These are phyloP conservation scores for Apophysomyces variabilis DNA, from an alignment of 371 early-diverging fungal species.

Conservation along the genomic window DNA sequence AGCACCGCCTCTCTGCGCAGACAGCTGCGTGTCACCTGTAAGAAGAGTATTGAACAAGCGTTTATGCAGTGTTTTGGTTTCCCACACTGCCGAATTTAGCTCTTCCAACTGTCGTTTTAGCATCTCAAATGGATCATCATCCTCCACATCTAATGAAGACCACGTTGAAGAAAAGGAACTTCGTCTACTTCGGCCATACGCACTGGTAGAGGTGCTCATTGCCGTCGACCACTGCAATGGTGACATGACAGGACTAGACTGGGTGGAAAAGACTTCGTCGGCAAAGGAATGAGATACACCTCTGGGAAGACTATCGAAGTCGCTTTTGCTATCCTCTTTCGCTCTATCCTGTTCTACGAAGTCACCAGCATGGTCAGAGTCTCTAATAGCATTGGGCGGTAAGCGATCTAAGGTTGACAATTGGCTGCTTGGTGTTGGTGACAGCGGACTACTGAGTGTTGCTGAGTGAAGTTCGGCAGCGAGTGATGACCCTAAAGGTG, in stretches of 20 bases:
- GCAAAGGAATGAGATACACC: slow-evolving; percentile 20
- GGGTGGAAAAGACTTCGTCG: slow-evolving; percentile 26
- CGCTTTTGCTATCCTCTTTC: neutral
- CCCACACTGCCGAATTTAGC: slow-evolving; percentile 24
- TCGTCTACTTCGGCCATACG: slow-evolving; percentile 18
- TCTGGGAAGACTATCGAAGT: slow-evolving; percentile 8
- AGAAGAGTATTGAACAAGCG: slow-evolving; percentile 23
- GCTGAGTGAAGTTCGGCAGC: slow-evolving; percentile 17
- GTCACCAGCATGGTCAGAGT: neutral
- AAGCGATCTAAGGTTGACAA: slow-evolving; percentile 26
- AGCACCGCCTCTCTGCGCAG: neutral
- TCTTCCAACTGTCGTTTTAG: slow-evolving; percentile 24
- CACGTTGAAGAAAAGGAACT: slow-evolving; percentile 16
- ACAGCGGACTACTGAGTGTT: slow-evolving; percentile 1
- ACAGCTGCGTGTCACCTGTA: slow-evolving; percentile 12
- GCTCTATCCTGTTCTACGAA: neutral
- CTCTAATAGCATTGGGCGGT: slow-evolving; percentile 5
- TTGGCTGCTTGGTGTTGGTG: slow-evolving; percentile 24
- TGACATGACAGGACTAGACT: slow-evolving; percentile 30
- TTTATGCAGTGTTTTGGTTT: slow-evolving; percentile 24
- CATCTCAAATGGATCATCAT: slow-evolving; percentile 19
- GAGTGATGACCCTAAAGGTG: slow-evolving; percentile 15
- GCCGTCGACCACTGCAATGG: slow-evolving; percentile 38
- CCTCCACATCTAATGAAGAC: slow-evolving; percentile 14
- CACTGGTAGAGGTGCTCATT: slow-evolving; percentile 16